Conservation (phyloP, 177 flowering plant species). For the Vitis hybrid region DNA sequence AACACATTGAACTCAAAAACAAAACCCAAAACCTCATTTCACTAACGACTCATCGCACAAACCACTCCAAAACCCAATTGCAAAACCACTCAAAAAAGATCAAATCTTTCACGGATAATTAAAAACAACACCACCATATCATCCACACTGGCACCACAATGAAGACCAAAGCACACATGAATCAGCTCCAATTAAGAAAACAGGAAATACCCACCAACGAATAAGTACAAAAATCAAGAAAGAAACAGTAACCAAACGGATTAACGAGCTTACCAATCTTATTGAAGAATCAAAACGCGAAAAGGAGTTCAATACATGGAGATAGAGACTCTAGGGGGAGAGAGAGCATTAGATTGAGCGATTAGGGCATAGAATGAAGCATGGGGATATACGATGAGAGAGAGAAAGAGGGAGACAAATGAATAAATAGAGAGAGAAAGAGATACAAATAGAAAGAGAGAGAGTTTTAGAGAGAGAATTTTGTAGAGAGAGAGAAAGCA, state of each 20-base stretch:
- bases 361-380: background rate
- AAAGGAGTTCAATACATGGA: background rate
- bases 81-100: constrained; percentile 1
- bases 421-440: constrained; percentile 22
- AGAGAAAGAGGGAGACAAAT: constrained; percentile 16
- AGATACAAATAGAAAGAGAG: constrained; percentile 20
- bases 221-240: background rate
- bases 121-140: background rate
- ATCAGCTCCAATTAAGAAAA: constrained; percentile 19
- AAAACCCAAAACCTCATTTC: constrained; percentile 10
- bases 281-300: constrained; percentile 10
- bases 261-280: constrained; percentile 22
- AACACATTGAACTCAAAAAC: background rate
- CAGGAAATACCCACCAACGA: background rate
- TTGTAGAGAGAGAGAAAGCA: constrained; percentile 25
- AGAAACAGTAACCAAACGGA: constrained; percentile 9
- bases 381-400: constrained; percentile 23
- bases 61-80: constrained; percentile 8
- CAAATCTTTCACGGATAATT: background rate
- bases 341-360: background rate
- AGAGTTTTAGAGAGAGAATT: constrained; percentile 17
- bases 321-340: background rate
- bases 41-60: background rate
- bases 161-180: constrained; percentile 18
- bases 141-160: background rate